Base-by-base conservation (phyloP, 164 flowering plant species). In the Buxus sempervirens region DNA sequence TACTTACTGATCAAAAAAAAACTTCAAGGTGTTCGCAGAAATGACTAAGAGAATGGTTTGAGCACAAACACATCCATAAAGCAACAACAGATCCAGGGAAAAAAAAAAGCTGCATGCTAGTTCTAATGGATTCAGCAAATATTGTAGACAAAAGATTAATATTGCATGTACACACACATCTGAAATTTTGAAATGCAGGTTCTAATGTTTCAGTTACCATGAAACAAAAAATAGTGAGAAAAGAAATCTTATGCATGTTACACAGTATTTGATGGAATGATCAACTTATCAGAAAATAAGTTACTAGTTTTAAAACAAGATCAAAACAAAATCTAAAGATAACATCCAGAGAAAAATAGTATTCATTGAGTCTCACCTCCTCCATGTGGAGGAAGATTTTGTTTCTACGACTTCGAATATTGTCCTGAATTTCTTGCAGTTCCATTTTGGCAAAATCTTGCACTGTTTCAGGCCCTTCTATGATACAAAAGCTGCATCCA, bases 391-490 rank as follows among this genome's bases (percentile, higher is more conserved):
- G 72, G 69, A 93, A 93, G 36, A 93, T 89, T 76, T 90, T 93
- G 69, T 93, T 93, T 25, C 98, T 81, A 0, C 98, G 90, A 69
- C 96, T 90, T 36, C 95, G 83, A 27, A 93, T 89, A 72, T 90
- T 90, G 26, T 90, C 98, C 62, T 88, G 93, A 82, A 93, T 90
- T 70, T 93, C 96, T 70, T 81, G 88, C 70, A 90, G 64, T 57
- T 88, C 88, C 98, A 93, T 87, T 55, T 81, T 77, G n/a, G 86
- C 88, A 72, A 93, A 90, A 70, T 88, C 96, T 80, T 86, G 87
- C 32, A 88, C 98, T 32, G 98, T 86, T 68, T 93, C 98, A 2
- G 98, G 98, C 27, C 98, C 98, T 84, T 93, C 98, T 72, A 93
- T 93, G 76, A 93, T 93, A 63, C 98, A 93, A 79, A 93, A 93